These are phyloP conservation scores for Aspergillus sp. DNA, from an alignment of 2,329 filamentous ascomycete species.

Conservation along the genomic window DNA sequence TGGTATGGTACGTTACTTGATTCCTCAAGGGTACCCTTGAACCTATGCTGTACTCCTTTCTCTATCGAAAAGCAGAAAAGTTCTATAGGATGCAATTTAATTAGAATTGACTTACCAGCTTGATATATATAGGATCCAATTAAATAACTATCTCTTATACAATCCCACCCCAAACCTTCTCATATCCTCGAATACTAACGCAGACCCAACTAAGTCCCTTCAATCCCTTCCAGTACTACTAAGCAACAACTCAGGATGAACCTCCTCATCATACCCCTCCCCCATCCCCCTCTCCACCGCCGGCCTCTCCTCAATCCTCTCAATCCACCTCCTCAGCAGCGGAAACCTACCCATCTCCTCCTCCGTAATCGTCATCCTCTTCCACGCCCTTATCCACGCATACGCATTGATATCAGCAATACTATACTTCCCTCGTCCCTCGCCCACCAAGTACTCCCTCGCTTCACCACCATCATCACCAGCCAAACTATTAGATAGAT, in stretches of 20 bases:
- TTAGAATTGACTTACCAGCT: background rate
- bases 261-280: background rate
- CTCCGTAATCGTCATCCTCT: background rate
- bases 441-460: background rate
- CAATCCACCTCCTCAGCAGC: background rate
- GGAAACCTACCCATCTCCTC: background rate
- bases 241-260: slow-evolving; percentile 5
- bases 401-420: slow-evolving; percentile 9
- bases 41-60: no score
- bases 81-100: background rate
- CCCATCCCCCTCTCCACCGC: slow-evolving; percentile 1
- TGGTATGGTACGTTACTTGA: no score
- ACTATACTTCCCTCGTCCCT: background rate
- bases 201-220: no score
- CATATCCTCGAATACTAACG: no score
- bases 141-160: no score
- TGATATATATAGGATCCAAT: no score
- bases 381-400: slow-evolving; percentile 1
- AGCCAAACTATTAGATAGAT: background rate
- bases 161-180: no score
- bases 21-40: no score
- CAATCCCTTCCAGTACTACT: no score
- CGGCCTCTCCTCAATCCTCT: background rate
- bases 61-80: no score
- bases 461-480: no score